Conservation (phyloP, 1,139 yeast species). For the Yamadazyma aaseri region DNA sequence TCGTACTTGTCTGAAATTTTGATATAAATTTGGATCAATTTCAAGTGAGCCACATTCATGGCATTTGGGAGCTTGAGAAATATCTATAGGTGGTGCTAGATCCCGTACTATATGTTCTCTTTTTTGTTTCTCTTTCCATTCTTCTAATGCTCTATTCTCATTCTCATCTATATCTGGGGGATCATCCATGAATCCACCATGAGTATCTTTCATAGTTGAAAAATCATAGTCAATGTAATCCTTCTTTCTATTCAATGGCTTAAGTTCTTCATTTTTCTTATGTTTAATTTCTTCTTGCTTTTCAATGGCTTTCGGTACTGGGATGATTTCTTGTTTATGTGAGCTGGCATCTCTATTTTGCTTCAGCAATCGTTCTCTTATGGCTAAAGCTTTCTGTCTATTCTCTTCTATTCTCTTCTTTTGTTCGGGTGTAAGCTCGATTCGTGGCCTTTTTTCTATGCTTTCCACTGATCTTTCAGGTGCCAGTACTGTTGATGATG, state of each 20-base stretch:
- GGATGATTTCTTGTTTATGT: conserved; percentile 11
- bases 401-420: conserved; percentile 53
- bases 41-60: conserved; percentile 78
- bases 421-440: conserved; percentile 53
- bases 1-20: conserved; percentile 61
- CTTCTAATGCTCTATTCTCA: conserved; percentile 52
- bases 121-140: conserved; percentile 71
- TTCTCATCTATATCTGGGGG: conserved; percentile 20
- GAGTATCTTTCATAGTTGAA: conserved; percentile 74
- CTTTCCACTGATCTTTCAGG: conserved; percentile 7
- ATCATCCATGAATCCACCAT: conserved; percentile 13
- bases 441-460: conserved; percentile 17
- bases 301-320: conserved; percentile 12
- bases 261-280: conserved; percentile 18
- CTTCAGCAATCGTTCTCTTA: conserved; percentile 39
- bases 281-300: conserved; percentile 13
- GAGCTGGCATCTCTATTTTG: conserved; percentile 30
- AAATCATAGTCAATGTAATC: conserved; percentile 93
- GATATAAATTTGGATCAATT: conserved; percentile 68
- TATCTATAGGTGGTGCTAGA: conserved; percentile 69
- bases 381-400: conserved; percentile 56
- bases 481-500: conserved; percentile 11
- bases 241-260: conserved; percentile 50
- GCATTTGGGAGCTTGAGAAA: conserved; percentile 73
- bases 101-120: conserved; percentile 45